Base-by-base conservation (phyloP, 129 eudicot species). In the Centella asiatica region DNA sequence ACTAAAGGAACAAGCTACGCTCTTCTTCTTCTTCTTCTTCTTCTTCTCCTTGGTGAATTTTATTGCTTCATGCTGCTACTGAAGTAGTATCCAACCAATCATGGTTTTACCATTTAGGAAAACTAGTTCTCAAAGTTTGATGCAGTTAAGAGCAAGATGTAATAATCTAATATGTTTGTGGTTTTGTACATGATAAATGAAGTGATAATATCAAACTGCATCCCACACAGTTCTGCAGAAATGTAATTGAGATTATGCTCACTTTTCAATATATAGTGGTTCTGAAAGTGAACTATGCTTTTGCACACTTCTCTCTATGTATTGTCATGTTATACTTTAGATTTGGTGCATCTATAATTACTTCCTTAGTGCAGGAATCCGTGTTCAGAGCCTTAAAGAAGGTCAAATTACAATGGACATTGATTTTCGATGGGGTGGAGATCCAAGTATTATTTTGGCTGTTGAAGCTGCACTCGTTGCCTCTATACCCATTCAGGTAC, bases 361-460 rank as follows among this genome's bases (percentile, higher is more conserved):
- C 62, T 63, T 67, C 23, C 56, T n/a, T 31, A 45, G 60, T 66
- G 72, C 74, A 90, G 98, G 98, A 50, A 92, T 92, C 45, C 95
- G 95, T 37, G 84, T 92, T 75, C 98, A 92, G 71, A 92, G 95
- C 86, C 84, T 79, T 66, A 87, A 92, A 75, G 69, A 87, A 68
- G 94, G 95, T 62, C 98, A 92, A 67, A 84, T 92, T 45, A 87
- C 87, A 61, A 87, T 92, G 98, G 98, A 92, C 61, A 84, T 92
- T 66, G 98, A 92, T 82, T 77, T 92, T 23, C 79, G 98, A 46
- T 92, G 98, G 98, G 98, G 98, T 69, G 98, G 98, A 67, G 81
- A 92, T 78, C 98, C 98, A 12, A 79, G 76, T 68, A 92, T 92
- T 64, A 67, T 92, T 42, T 71, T 92, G 65, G 98, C 84, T 54